phyloP scores from a whole-genome alignment of 2,329 filamentous ascomycete genomes.

The Cryphonectria carpinicola region DNA sequence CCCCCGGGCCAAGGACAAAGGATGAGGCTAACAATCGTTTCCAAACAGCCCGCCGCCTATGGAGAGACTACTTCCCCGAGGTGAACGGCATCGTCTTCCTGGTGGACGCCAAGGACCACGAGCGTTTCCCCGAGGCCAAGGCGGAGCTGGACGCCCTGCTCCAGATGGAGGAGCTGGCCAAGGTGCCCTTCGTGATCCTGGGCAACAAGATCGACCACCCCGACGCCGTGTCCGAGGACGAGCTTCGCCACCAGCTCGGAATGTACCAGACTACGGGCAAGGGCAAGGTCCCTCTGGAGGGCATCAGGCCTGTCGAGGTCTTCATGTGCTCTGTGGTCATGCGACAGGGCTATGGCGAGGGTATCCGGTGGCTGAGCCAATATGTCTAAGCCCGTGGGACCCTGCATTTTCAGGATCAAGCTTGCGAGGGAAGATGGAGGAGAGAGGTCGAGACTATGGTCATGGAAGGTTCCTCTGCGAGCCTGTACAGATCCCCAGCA shows the following conservation, averaged over 20 bases:
- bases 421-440: not conserved
- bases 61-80: slow-evolving; percentile 97
- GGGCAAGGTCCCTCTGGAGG: slow-evolving; percentile 87
- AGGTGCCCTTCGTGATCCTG: slow-evolving; percentile 93
- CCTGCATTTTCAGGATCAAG: not conserved
- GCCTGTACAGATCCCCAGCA: not conserved
- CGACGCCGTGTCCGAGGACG: slow-evolving; percentile 92
- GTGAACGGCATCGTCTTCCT: slow-evolving; percentile 97
- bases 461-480: not conserved
- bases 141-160: slow-evolving; percentile 95
- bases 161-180: slow-evolving; percentile 93
- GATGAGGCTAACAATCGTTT: slow-evolving; percentile 14
- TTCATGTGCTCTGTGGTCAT: slow-evolving; percentile 99
- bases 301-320: slow-evolving; percentile 92
- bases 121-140: slow-evolving; percentile 92
- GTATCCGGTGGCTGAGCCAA: slow-evolving; percentile 89
- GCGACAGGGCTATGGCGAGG: slow-evolving; percentile 93
- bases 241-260: slow-evolving; percentile 88
- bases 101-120: slow-evolving; percentile 95
- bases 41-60: slow-evolving; percentile 77
- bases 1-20: not conserved
- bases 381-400: slow-evolving; percentile 67
- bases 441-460: not conserved
- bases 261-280: slow-evolving; percentile 97
- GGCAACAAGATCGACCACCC: slow-evolving; percentile 99